Percentiles rank a stretch among this genome's conserved stretches.
Evolutionary conservation across 306 rosid genomes (phyloP).

Genomic region (Lagenaria siceraria): DNA sequence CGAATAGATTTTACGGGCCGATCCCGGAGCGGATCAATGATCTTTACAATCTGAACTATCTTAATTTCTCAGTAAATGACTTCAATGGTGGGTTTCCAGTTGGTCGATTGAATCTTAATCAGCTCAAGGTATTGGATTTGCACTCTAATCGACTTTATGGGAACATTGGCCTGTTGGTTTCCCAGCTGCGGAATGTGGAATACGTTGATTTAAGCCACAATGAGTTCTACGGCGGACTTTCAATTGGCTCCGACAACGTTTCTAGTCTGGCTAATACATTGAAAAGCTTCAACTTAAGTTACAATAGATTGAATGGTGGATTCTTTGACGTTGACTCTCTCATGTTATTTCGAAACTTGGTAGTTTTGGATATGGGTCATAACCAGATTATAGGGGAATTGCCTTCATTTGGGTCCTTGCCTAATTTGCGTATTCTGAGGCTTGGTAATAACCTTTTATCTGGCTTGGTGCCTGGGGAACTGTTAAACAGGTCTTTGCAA

Average conservation of each 20-base stretch:
- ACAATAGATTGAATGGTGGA: slow-evolving; percentile 41
- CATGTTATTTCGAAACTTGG: slow-evolving; percentile 46
- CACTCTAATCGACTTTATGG: slow-evolving; percentile 57
- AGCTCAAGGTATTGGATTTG: slow-evolving; percentile 72
- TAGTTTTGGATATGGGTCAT: slow-evolving; percentile 55
- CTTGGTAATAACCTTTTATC: slow-evolving; percentile 41
- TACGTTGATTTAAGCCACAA: slow-evolving; percentile 65
- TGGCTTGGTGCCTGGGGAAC: slow-evolving; percentile 53
- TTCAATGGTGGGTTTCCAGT: slow-evolving; percentile 62
- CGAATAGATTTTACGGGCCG: slow-evolving; percentile 73
- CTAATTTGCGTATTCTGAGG: slow-evolving; percentile 41
- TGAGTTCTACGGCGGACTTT: slow-evolving; percentile 50
- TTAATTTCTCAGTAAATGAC: slow-evolving; percentile 49
- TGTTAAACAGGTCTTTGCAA: slow-evolving; percentile 38
- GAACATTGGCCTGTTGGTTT: slow-evolving; percentile 33
- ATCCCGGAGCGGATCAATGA: slow-evolving; percentile 75
- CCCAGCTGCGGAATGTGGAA: slow-evolving; percentile 52
- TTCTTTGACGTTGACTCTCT: slow-evolving; percentile 45
- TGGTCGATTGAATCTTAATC: slow-evolving; percentile 58
- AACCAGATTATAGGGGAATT: slow-evolving; percentile 64
- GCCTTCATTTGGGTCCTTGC: slow-evolving; percentile 49
- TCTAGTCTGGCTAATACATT: slow-evolving; percentile 63
- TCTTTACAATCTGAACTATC: slow-evolving; percentile 55
- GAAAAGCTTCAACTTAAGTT: slow-evolving; percentile 42
- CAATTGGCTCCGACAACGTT: slow-evolving; percentile 26